A percentile compares a stretch with the other conserved stretches of the same genome.
Conservation (phyloP, 257 asterid genomes). For the Anisodus acutangulus region DNA sequence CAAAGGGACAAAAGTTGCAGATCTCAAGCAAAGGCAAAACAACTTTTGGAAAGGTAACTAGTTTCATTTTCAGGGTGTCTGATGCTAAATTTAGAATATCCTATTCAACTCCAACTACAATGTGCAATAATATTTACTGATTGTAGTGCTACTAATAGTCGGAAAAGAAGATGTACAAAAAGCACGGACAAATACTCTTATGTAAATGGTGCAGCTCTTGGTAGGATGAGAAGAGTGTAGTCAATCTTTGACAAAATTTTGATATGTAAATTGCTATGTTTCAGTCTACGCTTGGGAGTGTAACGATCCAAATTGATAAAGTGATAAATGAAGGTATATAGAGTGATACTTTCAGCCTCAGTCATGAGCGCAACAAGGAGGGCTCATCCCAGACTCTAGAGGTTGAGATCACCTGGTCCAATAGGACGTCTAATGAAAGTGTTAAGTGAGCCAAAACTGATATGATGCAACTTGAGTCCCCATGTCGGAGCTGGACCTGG, state of each 20-base stretch:
- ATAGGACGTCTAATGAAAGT: slow-evolving; percentile 45
- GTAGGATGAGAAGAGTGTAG: neutral
- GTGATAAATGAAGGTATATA: slow-evolving; percentile 72
- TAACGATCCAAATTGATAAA: slow-evolving; percentile 73
- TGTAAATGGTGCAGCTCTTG: neutral
- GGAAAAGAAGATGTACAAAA: neutral
- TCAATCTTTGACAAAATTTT: neutral
- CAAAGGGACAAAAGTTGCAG: slow-evolving; percentile 84
- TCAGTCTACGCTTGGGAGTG: slow-evolving; percentile 76
- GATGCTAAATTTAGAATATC: slow-evolving; percentile 15
- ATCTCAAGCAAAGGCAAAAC: slow-evolving; percentile 68
- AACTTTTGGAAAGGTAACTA: slow-evolving; percentile 83
- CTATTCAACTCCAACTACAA: slow-evolving; percentile 28
- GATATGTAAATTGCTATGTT: slow-evolving; percentile 27
- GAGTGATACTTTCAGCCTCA: slow-evolving; percentile 62
- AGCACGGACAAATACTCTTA: neutral
- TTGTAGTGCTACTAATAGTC: neutral
- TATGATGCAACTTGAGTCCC: slow-evolving; percentile 22
- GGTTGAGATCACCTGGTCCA: slow-evolving; percentile 81
- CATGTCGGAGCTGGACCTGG: neutral
- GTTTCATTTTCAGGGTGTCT: slow-evolving; percentile 21
- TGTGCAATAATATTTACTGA: neutral
- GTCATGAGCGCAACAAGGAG: slow-evolving; percentile 56
- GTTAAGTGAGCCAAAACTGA: slow-evolving; percentile 15
- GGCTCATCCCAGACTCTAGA: slow-evolving; percentile 66